A percentile compares a stretch with the other conserved stretches of the same genome.
Conservation (phyloP, 1,284 basidiomycete species). For the Malassezia dermatis region DNA sequence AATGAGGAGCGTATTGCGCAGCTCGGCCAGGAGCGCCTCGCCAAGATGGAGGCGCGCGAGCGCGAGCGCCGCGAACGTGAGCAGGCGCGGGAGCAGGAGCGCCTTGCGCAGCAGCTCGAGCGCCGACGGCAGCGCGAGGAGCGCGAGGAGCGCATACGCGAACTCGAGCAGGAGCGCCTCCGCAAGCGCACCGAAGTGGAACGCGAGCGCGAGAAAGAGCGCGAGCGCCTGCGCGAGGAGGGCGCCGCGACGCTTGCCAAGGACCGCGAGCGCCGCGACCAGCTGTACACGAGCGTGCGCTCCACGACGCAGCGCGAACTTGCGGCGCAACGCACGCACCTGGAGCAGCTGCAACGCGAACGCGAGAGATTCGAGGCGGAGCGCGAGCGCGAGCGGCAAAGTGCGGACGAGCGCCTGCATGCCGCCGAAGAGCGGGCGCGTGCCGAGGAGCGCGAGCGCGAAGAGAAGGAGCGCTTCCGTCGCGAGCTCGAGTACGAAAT, state of each 20-base stretch:
- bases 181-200: conserved; percentile 11
- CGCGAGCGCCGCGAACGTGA: conserved; percentile 10
- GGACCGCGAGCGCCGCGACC: conserved; percentile 12
- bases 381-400: conserved; percentile 2
- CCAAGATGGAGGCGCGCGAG: conserved; percentile 8
- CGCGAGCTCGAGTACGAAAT: conserved; percentile 17
- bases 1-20: background rate
- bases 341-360: conserved; percentile 11
- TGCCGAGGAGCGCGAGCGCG: conserved; percentile 11
- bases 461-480: conserved; percentile 11
- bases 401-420: background rate
- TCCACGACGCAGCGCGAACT: conserved; percentile 10
- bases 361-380: conserved; percentile 6
- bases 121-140: conserved; percentile 27
- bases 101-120: conserved; percentile 17
- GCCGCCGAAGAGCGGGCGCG: conserved; percentile 2
- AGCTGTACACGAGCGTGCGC: conserved; percentile 11
- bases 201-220: conserved; percentile 16
- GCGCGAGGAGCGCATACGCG: conserved; percentile 8
- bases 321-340: conserved; percentile 12
- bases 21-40: conserved; percentile 3
- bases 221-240: conserved; percentile 23
- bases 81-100: conserved; percentile 3
- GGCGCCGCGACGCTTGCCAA: conserved; percentile 6
- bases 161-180: conserved; percentile 10